These are phyloP conservation scores for Kockiozyma suomiensis DNA, from an alignment of 805 yeast species.

Conservation along the genomic window DNA sequence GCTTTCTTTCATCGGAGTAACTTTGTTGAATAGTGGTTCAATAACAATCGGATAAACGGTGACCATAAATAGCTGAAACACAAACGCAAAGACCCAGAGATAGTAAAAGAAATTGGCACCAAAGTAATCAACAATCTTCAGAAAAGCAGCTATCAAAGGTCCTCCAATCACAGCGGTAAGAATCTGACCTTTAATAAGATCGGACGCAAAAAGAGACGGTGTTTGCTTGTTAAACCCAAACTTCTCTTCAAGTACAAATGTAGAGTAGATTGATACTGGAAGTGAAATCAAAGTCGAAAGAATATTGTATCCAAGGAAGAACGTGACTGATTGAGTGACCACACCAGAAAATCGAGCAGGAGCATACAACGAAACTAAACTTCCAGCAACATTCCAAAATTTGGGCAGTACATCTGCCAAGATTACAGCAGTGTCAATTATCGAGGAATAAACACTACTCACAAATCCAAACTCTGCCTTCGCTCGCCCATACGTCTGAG, in stretches of 20 bases:
- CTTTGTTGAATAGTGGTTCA: conserved; percentile 90
- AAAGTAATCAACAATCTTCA: conserved; percentile 77
- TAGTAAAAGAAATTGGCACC: conserved; percentile 83
- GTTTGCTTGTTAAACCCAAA: conserved; percentile 93
- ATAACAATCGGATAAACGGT: conserved; percentile 75
- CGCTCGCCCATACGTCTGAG: conserved; percentile 77
- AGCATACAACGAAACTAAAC: conserved; percentile 41
- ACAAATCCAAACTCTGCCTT: conserved; percentile 71
- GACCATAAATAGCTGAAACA: conserved; percentile 71
- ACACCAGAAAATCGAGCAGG: conserved; percentile 52
- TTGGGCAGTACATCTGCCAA: conserved; percentile 65
- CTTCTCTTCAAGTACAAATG: conserved; percentile 87
- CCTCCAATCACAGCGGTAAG: conserved; percentile 64
- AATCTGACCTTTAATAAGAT: conserved; percentile 61
- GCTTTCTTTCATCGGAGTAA: conserved; percentile 87
- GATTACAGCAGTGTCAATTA: conserved; percentile 61
- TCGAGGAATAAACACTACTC: conserved; percentile 52
- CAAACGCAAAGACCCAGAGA: conserved; percentile 69
- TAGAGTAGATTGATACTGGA: conserved; percentile 74
- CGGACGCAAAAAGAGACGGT: conserved; percentile 67
- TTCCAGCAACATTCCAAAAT: conserved; percentile 58
- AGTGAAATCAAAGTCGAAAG: conserved; percentile 57
- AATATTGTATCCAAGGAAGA: conserved; percentile 55
- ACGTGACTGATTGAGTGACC: conserved; percentile 71
- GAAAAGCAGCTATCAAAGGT: conserved; percentile 72